These are phyloP conservation scores for Colletotrichum orbiculare DNA, from an alignment of 2,329 filamentous ascomycete genomes.

Conservation along the genomic window DNA sequence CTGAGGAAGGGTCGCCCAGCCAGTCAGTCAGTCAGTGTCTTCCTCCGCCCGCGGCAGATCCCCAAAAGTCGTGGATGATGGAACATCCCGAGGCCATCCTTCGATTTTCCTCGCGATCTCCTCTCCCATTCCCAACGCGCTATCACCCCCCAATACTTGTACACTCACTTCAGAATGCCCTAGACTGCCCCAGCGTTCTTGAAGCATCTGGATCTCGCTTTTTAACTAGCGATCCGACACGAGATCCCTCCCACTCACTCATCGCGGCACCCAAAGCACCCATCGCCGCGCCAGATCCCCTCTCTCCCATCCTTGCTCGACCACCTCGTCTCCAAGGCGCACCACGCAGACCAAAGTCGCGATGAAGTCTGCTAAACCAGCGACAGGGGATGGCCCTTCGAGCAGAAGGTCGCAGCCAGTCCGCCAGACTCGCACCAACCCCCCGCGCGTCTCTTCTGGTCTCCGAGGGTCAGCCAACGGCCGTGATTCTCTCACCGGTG, in stretches of 20 bases:
- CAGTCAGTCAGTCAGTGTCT: neutral
- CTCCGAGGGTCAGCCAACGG: slow-evolving; percentile 55
- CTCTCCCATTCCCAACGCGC: slow-evolving; percentile 18
- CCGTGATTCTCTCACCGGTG: slow-evolving; percentile 58
- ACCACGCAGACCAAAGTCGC: slow-evolving; percentile 14
- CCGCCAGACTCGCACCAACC: slow-evolving; percentile 74
- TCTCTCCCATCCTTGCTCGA: slow-evolving; percentile 4
- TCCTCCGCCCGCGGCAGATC: slow-evolving; percentile 32
- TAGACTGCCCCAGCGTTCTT: slow-evolving; percentile 4
- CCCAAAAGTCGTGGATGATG: slow-evolving; percentile 34
- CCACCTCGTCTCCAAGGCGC: slow-evolving; percentile 13
- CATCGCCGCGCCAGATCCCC: slow-evolving; percentile 8
- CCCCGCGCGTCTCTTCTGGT: slow-evolving; percentile 63
- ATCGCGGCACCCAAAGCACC: slow-evolving; percentile 4
- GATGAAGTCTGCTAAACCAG: slow-evolving; percentile 68
- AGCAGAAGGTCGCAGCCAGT: slow-evolving; percentile 72
- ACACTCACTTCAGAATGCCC: slow-evolving; percentile 24
- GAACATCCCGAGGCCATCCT: slow-evolving; percentile 33
- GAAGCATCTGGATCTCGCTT: slow-evolving; percentile 2
- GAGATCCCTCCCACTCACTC: slow-evolving; percentile 1
- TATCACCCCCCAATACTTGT: slow-evolving; percentile 8
- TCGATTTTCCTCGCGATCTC: slow-evolving; percentile 36
- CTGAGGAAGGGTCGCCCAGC: slow-evolving; percentile 24
- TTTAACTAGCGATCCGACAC: neutral
- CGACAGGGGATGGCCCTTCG: slow-evolving; percentile 55